Evolutionary conservation across 768 basidiomycete species (phyloP).

Genomic region (Panellus pusillus): DNA sequence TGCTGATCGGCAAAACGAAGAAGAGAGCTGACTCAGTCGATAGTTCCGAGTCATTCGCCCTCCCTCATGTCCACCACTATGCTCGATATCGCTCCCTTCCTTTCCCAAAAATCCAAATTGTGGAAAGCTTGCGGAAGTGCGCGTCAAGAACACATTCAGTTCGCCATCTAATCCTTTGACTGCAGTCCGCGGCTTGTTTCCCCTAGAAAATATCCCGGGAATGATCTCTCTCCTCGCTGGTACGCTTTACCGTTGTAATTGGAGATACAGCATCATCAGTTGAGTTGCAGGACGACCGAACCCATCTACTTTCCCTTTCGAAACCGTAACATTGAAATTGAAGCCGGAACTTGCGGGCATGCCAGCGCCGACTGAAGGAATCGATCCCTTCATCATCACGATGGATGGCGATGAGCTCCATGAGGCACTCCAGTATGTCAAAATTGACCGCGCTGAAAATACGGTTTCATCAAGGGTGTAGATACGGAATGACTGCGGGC

Average conservation of each 20-base stretch:
- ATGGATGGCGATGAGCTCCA: conserved; percentile 36
- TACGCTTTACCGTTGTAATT: neutral
- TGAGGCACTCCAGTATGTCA: conserved; percentile 36
- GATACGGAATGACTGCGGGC: conserved; percentile 41
- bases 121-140: conserved; percentile 21
- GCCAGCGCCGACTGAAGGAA: conserved; percentile 6
- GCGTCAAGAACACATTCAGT: neutral
- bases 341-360: conserved; percentile 29
- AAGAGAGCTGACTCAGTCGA: too few relatives aligned
- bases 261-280: neutral
- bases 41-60: too few relatives aligned
- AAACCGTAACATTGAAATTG: conserved; percentile 35
- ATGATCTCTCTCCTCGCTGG: conserved; percentile 33
- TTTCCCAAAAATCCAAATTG: conserved; percentile 6
- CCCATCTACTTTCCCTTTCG: conserved; percentile 42
- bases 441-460: neutral
- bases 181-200: conserved; percentile 45
- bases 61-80: neutral
- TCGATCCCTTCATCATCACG: conserved; percentile 26
- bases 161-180: neutral
- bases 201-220: conserved; percentile 41
- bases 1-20: too few relatives aligned
- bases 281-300: conserved; percentile 36
- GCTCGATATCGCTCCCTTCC: conserved; percentile 16
- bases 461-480: neutral